phyloP scores from a whole-genome alignment of 148 eudicot genomes.

The Cornus suecica region DNA sequence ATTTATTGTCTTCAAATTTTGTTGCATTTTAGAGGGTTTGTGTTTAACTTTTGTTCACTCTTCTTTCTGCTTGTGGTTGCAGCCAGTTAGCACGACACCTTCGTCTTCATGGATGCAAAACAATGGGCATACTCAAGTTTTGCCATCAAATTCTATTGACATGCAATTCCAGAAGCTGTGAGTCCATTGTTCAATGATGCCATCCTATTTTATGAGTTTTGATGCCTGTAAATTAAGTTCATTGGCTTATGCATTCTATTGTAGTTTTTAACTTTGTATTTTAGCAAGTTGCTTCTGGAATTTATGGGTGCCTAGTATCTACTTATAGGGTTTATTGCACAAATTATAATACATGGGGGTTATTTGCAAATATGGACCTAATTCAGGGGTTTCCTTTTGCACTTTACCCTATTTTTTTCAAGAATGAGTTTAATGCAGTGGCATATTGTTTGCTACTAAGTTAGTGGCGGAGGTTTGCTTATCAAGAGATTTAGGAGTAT shows the following conservation, averaged over 20 bases:
- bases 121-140: slow-evolving; percentile 33
- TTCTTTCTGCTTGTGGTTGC: slow-evolving; percentile 35
- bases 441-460: too few relatives aligned
- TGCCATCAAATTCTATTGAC: slow-evolving; percentile 43
- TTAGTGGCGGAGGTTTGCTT: too few relatives aligned
- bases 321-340: too few relatives aligned
- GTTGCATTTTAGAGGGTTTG: background rate
- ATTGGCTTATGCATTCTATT: background rate
- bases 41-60: background rate
- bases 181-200: slow-evolving; percentile 28
- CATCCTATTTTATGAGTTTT: background rate
- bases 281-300: background rate
- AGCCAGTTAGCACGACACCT: slow-evolving; percentile 32
- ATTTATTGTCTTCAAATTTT: background rate
- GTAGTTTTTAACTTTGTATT: background rate
- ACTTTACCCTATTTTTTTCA: background rate
- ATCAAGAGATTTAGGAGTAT: too few relatives aligned
- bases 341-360: too few relatives aligned
- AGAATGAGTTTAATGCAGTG: too few relatives aligned
- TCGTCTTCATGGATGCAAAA: slow-evolving; percentile 54
- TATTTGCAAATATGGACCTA: too few relatives aligned
- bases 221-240: slow-evolving; percentile 1
- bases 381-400: too few relatives aligned
- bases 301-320: background rate
- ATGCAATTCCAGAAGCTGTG: slow-evolving; percentile 72